Evolutionary conservation across 1,139 yeast species (phyloP).

Genomic region (Komagataea norvegica): DNA sequence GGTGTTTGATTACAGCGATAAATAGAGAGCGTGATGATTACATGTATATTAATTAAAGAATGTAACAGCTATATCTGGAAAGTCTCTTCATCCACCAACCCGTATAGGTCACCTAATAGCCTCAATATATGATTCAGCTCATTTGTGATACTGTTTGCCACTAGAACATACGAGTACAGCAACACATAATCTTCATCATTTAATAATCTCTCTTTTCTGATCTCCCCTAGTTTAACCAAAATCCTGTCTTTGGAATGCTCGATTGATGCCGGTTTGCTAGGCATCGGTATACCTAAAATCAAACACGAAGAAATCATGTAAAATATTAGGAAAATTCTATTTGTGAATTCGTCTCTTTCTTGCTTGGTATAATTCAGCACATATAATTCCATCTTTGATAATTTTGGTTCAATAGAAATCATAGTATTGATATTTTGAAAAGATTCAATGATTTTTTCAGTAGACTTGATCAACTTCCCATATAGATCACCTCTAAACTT

Average conservation of each 20-base stretch:
- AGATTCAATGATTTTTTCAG: conserved; percentile 68
- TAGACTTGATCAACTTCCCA: conserved; percentile 45
- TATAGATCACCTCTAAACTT: conserved; percentile 57
- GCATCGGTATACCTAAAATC: conserved; percentile 70
- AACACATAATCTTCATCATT: conserved; percentile 63
- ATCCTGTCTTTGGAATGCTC: conserved; percentile 71
- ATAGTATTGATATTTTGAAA: conserved; percentile 68
- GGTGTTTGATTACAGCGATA: neutral
- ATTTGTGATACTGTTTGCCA: conserved; percentile 60
- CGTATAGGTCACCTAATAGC: conserved; percentile 54
- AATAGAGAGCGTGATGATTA: too few species aligned
- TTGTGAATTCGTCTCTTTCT: conserved; percentile 67
- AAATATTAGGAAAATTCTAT: conserved; percentile 65
- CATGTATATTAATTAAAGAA: too few species aligned
- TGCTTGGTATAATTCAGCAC: conserved; percentile 51
- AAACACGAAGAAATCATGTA: conserved; percentile 78
- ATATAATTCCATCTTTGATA: conserved; percentile 50
- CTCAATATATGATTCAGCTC: conserved; percentile 57
- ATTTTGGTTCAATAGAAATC: conserved; percentile 54
- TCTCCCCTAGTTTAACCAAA: conserved; percentile 55
- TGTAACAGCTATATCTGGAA: too few species aligned
- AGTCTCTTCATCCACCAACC: conserved; percentile 45
- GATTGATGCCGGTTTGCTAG: conserved; percentile 72
- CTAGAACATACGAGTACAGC: conserved; percentile 69
- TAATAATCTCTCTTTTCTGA: conserved; percentile 35